Evolutionary conservation across 129 eudicot genomes (phyloP).

Genomic region (carrot (Daucus carota)): DH1_v3.0 NC_030384.2:46056001-46056500

Average conservation of each 20-base stretch:
- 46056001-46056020: not conserved
- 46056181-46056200: not conserved
- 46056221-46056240: not conserved
- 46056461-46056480: not conserved
- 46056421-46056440: not conserved
- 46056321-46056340: not conserved
- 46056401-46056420: slow-evolving; percentile 5
- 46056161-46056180: slow-evolving; percentile 6
- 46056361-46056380: not conserved
- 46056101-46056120: not conserved
- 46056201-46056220: not conserved
- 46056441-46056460: not conserved
- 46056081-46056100: not conserved
- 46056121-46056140: not conserved
- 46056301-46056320: not conserved
- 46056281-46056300: not conserved
- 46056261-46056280: not conserved
- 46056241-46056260: not conserved
- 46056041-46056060: not conserved
- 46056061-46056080: not conserved
- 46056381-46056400: not conserved
- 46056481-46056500: slow-evolving; percentile 1
- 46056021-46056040: not conserved
- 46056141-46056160: not conserved
- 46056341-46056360: not conserved